Conservation (phyloP, 2,329 filamentous ascomycete genomes). For the Cladophialophora immunda region DNA sequence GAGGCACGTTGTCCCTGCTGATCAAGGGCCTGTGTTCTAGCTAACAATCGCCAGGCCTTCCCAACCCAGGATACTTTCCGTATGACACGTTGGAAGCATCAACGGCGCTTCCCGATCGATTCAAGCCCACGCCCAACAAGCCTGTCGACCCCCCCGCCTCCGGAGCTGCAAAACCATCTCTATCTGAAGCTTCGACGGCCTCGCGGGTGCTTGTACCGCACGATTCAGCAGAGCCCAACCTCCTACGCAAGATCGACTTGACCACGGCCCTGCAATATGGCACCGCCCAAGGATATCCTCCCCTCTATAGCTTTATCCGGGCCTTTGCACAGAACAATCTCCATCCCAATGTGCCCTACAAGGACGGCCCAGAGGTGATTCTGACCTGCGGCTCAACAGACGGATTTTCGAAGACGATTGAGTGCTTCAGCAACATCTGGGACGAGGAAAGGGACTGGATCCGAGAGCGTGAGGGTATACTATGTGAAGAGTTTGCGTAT, state of each 20-base stretch:
- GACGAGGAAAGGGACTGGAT: constrained; percentile 72
- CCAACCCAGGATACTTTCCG: constrained; percentile 83
- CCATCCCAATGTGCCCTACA: constrained; percentile 83
- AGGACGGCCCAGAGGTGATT: constrained; percentile 77
- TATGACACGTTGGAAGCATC: constrained; percentile 90
- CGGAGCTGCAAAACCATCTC: constrained; percentile 47
- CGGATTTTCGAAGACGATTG: constrained; percentile 79
- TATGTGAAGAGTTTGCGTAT: constrained; percentile 84
- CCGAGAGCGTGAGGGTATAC: constrained; percentile 74
- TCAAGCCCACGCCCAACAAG: constrained; percentile 73
- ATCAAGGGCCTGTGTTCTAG: not conserved
- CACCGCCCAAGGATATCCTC: constrained; percentile 80
- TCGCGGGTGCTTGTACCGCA: constrained; percentile 77
- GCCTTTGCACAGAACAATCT: constrained; percentile 79
- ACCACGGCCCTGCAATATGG: constrained; percentile 87
- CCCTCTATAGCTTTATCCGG: constrained; percentile 78
- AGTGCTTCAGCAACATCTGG: constrained; percentile 81
- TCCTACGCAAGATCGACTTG: constrained; percentile 77
- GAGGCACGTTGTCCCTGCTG: constrained; percentile 54
- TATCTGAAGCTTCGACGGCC: constrained; percentile 48
- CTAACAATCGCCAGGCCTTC: constrained; percentile 67
- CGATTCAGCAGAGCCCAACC: constrained; percentile 65
- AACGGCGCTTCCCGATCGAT: constrained; percentile 76
- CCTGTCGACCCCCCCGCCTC: constrained; percentile 58
- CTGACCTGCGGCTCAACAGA: constrained; percentile 86